Percentiles rank a stretch among this genome's conserved stretches.
phyloP scores from a whole-genome alignment of 2,329 filamentous ascomycete genomes.

The Aspergillus oerlinghausenensis region DNA sequence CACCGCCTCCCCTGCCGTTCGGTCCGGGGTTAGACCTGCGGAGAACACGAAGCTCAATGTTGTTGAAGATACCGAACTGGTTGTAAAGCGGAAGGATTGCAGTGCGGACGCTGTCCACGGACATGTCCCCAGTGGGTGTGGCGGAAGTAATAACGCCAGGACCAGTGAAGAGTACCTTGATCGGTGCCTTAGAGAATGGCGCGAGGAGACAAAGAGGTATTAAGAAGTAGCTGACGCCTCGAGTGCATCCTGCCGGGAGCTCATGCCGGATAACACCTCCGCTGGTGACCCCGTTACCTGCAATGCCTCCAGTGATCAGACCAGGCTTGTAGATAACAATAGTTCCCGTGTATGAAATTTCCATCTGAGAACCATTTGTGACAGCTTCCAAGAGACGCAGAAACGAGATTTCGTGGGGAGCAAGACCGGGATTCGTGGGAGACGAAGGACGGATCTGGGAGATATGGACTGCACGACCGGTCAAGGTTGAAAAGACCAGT shows the following conservation, averaged over 20 bases:
- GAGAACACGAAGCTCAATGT: slow-evolving; percentile 79
- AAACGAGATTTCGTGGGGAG: slow-evolving; percentile 90
- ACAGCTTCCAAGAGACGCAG: slow-evolving; percentile 88
- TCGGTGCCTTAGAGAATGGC: slow-evolving; percentile 84
- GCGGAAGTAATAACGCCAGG: slow-evolving; percentile 88
- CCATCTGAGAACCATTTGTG: slow-evolving; percentile 91
- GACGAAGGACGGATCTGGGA: slow-evolving; percentile 88
- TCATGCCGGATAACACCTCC: slow-evolving; percentile 76
- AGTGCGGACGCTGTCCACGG: slow-evolving; percentile 87
- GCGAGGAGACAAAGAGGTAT: slow-evolving; percentile 84
- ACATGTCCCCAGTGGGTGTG: slow-evolving; percentile 79
- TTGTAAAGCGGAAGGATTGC: slow-evolving; percentile 86
- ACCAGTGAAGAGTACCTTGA: slow-evolving; percentile 86
- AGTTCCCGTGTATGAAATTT: slow-evolving; percentile 94
- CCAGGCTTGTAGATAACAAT: slow-evolving; percentile 89
- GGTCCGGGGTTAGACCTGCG: slow-evolving; percentile 72
- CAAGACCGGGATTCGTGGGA: slow-evolving; percentile 80
- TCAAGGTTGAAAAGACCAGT: slow-evolving; percentile 84
- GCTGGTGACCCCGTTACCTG: slow-evolving; percentile 64
- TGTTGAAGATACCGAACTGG: slow-evolving; percentile 81
- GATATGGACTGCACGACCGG: slow-evolving; percentile 82
- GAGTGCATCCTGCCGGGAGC: slow-evolving; percentile 68
- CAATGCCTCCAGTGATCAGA: slow-evolving; percentile 78
- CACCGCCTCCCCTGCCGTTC: slow-evolving; percentile 74
- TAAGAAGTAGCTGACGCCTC: slow-evolving; percentile 88